A percentile compares a stretch with the other conserved stretches of the same genome.
phyloP scores from a whole-genome alignment of 2,329 filamentous ascomycete genomes.

The Xylaria sp. region DNA sequence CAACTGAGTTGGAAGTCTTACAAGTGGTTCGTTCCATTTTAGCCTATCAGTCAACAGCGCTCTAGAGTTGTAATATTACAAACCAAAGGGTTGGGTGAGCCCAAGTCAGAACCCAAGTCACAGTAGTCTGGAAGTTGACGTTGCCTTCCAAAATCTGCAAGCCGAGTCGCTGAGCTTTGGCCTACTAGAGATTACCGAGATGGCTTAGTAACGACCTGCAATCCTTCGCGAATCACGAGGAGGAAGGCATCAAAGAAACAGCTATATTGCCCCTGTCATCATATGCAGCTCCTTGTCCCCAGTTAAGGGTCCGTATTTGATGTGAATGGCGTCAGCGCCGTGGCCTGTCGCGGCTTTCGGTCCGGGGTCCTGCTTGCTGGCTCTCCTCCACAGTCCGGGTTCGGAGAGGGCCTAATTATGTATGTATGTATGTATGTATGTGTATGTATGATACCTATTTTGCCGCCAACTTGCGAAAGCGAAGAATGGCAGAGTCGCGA shows the following conservation, averaged over 20 bases:
- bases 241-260: slow-evolving; percentile 3
- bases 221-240: slow-evolving; percentile 26
- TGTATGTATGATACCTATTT: no score
- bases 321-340: slow-evolving; percentile 35
- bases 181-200: slow-evolving; percentile 16
- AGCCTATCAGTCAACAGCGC: background rate
- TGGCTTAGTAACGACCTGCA: slow-evolving; percentile 30
- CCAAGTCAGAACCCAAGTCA: background rate
- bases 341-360: slow-evolving; percentile 20
- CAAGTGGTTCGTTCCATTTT: background rate
- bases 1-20: background rate
- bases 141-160: slow-evolving; percentile 7
- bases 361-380: slow-evolving; percentile 17
- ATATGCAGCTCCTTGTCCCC: slow-evolving; percentile 27
- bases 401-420: slow-evolving; percentile 16
- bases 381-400: slow-evolving; percentile 20
- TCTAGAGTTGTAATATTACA: background rate
- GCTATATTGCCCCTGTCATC: slow-evolving; percentile 25
- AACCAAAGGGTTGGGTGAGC: background rate
- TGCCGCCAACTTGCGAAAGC: slow-evolving; percentile 1
- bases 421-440: no score
- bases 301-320: slow-evolving; percentile 19
- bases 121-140: background rate
- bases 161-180: slow-evolving; percentile 18
- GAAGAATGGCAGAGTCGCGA: background rate